Evolutionary conservation across 352 stramenopile genomes (phyloP).

Genomic region (Phytophthora boehmeriae): DNA sequence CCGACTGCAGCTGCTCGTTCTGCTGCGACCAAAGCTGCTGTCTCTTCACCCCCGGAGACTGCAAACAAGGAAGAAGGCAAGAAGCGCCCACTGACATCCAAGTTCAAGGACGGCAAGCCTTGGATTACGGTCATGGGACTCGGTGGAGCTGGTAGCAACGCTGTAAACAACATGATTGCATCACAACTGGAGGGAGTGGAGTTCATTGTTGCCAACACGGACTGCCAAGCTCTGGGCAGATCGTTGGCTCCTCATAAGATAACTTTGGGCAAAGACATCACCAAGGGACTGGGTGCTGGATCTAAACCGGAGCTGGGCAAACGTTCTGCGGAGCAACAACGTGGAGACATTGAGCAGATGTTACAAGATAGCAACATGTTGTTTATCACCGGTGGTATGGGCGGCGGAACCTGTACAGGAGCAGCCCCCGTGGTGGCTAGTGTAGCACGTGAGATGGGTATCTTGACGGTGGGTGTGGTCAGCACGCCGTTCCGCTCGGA

Average conservation of each 20-base stretch:
- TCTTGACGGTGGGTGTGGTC: conserved; percentile 96
- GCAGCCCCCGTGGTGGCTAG: conserved; percentile 94
- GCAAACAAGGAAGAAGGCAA: conserved; percentile 42
- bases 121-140: conserved; percentile 89
- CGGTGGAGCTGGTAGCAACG: conserved; percentile 84
- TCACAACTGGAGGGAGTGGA: conserved; percentile 91
- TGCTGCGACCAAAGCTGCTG: conserved; percentile 6
- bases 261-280: conserved; percentile 85
- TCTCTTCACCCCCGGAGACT: background rate
- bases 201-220: conserved; percentile 97
- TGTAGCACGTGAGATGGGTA: conserved; percentile 91
- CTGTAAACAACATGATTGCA: conserved; percentile 91
- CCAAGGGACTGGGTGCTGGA: conserved; percentile 79
- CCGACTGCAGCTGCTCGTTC: conserved; percentile 13
- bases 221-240: conserved; percentile 90
- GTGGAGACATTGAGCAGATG: conserved; percentile 89
- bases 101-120: conserved; percentile 85
- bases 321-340: conserved; percentile 86
- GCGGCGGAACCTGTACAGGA: conserved; percentile 91
- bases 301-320: conserved; percentile 85
- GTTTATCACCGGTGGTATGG: conserved; percentile 97
- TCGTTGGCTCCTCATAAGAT: conserved; percentile 85
- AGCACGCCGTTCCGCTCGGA: conserved; percentile 97
- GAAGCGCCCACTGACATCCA: conserved; percentile 42
- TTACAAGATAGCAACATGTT: conserved; percentile 94